A percentile compares a stretch with the other conserved stretches of the same genome.
Conservation (phyloP, 2,329 filamentous ascomycete species). For the Gremmenia infestans region DNA sequence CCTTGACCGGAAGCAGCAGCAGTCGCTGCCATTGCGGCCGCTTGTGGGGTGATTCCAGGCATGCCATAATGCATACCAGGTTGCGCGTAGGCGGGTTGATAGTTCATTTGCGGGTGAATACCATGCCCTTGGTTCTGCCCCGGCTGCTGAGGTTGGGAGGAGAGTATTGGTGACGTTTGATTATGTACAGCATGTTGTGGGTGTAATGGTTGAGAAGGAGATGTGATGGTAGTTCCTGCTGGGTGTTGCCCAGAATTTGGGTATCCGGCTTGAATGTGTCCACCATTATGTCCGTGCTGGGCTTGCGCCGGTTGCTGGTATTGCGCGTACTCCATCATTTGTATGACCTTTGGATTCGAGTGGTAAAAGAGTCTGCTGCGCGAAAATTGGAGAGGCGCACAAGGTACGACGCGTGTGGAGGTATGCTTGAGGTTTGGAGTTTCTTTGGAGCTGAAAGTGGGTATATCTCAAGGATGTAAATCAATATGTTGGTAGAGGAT, state of each 20-base stretch:
- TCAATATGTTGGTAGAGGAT: conserved; percentile 7
- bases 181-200: conserved; percentile 52
- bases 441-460: neutral
- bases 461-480: conserved; percentile 1
- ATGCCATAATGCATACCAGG: conserved; percentile 78
- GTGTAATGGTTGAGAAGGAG: conserved; percentile 66
- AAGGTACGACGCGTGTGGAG: conserved; percentile 12
- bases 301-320: conserved; percentile 57
- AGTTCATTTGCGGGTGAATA: conserved; percentile 69
- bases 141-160: conserved; percentile 70
- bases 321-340: conserved; percentile 71
- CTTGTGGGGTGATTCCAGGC: conserved; percentile 64
- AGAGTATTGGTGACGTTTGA: conserved; percentile 75
- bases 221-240: conserved; percentile 54
- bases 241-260: conserved; percentile 53
- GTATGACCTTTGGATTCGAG: conserved; percentile 27
- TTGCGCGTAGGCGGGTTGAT: conserved; percentile 70
- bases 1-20: conserved; percentile 80
- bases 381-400: conserved; percentile 8
- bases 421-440: neutral
- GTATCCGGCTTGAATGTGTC: conserved; percentile 56
- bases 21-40: conserved; percentile 86
- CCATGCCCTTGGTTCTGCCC: conserved; percentile 55
- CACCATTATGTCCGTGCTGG: conserved; percentile 57
- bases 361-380: conserved; percentile 21